A percentile compares a stretch with the other conserved stretches of the same genome.
Evolutionary conservation across 768 basidiomycete species (phyloP).

Genomic region (Cantharellus anzutake): DNA sequence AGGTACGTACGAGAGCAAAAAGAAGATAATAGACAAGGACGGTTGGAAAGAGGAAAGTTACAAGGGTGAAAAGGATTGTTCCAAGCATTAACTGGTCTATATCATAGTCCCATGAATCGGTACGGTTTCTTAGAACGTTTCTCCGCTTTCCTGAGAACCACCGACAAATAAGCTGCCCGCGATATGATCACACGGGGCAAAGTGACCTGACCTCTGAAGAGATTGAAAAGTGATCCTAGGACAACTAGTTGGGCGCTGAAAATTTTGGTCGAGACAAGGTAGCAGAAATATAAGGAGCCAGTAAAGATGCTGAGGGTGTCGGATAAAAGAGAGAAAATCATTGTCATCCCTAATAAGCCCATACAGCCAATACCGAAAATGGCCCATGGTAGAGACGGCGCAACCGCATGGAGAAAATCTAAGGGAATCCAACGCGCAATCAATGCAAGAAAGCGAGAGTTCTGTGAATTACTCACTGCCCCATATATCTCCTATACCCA

Average conservation of each 20-base stretch:
- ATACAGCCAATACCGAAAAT: conserved; percentile 8
- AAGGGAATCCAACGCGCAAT: neutral
- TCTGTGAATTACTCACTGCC: conserved; percentile 30
- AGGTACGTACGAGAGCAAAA: conserved; percentile 42
- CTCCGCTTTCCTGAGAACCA: conserved; percentile 56
- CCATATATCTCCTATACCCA: conserved; percentile 49
- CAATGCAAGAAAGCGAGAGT: neutral
- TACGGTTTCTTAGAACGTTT: conserved; percentile 73
- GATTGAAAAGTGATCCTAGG: conserved; percentile 59
- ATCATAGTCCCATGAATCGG: conserved; percentile 80
- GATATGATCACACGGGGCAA: neutral
- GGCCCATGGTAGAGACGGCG: conserved; percentile 15
- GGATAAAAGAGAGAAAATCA: conserved; percentile 41
- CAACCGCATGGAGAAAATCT: conserved; percentile 11
- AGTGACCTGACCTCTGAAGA: conserved; percentile 55
- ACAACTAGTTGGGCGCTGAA: conserved; percentile 41
- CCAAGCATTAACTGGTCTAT: conserved; percentile 91
- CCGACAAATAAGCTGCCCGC: neutral
- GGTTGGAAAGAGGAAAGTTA: conserved; percentile 71
- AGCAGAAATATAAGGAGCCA: conserved; percentile 50
- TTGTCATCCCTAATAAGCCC: conserved; percentile 26
- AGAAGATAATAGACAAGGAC: conserved; percentile 69
- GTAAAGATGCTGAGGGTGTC: conserved; percentile 54
- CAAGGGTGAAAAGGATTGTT: conserved; percentile 68
- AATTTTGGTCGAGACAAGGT: conserved; percentile 38